Percentiles rank a stretch among this genome's conserved stretches.
These are phyloP conservation scores for Nymphaea colorata DNA, from an alignment of 164 flowering plant genomes.

Conservation along the genomic window DNA sequence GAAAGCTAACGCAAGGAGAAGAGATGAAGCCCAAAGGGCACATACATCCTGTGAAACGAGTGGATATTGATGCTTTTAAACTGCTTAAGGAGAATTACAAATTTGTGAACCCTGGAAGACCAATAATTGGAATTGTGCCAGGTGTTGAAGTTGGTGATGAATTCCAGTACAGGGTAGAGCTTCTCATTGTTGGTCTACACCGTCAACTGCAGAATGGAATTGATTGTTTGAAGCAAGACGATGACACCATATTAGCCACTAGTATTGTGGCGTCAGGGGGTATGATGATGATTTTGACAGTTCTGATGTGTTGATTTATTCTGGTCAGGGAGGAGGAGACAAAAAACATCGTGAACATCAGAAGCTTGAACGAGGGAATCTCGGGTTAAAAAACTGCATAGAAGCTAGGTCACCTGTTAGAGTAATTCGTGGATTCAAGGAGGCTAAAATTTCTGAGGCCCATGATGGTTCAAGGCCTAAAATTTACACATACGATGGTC, in stretches of 20 bases:
- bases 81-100: conserved; percentile 39
- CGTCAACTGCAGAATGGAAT: conserved; percentile 60
- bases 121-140: conserved; percentile 57
- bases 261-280: conserved; percentile 79
- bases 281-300: conserved; percentile 39
- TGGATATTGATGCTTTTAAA: conserved; percentile 4
- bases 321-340: conserved; percentile 59
- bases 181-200: conserved; percentile 70
- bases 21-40: conserved; percentile 33
- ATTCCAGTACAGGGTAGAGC: conserved; percentile 81
- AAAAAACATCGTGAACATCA: conserved; percentile 13
- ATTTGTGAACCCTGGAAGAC: conserved; percentile 35
- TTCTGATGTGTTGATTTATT: conserved; percentile 43
- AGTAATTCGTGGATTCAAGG: conserved; percentile 49
- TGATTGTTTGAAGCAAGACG: conserved; percentile 37
- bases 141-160: conserved; percentile 94
- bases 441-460: conserved; percentile 7
- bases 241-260: conserved; percentile 32
- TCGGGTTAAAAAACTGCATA: neutral
- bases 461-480: conserved; percentile 16
- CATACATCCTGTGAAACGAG: conserved; percentile 2
- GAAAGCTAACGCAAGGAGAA: conserved; percentile 61
- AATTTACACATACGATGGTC: conserved; percentile 52
- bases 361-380: conserved; percentile 1
- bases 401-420: conserved; percentile 39